Conservation (phyloP, 2,329 filamentous ascomycete species). For the Verticillium longisporum region DNA sequence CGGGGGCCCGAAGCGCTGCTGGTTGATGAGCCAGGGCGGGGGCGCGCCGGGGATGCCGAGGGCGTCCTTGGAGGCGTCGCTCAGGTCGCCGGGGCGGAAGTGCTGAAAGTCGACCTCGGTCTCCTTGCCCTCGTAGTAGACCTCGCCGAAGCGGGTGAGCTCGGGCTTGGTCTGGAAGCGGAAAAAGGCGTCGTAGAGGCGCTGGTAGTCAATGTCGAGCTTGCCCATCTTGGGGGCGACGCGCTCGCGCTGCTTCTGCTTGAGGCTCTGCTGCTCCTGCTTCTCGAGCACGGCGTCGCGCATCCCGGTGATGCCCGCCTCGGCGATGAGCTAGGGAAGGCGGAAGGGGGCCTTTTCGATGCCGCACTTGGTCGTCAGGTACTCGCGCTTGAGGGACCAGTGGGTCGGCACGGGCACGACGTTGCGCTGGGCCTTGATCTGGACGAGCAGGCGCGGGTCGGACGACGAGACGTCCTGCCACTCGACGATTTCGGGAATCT, state of each 20-base stretch:
- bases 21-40: conserved; percentile 95
- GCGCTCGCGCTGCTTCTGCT: conserved; percentile 91
- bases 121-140: conserved; percentile 99
- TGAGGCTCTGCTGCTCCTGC: conserved; percentile 82
- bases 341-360: conserved; percentile 93
- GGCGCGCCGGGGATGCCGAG: conserved; percentile 91
- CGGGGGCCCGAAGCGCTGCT: conserved; percentile 87
- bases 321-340: conserved; percentile 91
- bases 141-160: conserved; percentile 89
- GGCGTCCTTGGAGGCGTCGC: conserved; percentile 83
- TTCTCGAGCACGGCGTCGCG: conserved; percentile 93
- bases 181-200: conserved; percentile 97
- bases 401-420: conserved; percentile 90
- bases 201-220: conserved; percentile 96
- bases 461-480: conserved; percentile 94
- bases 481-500: conserved; percentile 88
- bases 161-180: conserved; percentile 94
- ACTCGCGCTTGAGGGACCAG: conserved; percentile 95
- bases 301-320: conserved; percentile 98
- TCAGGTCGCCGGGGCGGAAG: conserved; percentile 82
- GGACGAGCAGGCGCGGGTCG: conserved; percentile 81
- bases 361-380: conserved; percentile 91
- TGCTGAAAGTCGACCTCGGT: conserved; percentile 92
- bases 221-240: conserved; percentile 96
- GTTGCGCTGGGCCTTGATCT: conserved; percentile 92